Evolutionary conservation across 1,284 basidiomycete genomes (phyloP), one percentile per base, ranked within the genome.

Genomic region (Fistulina hepatica): DNA sequence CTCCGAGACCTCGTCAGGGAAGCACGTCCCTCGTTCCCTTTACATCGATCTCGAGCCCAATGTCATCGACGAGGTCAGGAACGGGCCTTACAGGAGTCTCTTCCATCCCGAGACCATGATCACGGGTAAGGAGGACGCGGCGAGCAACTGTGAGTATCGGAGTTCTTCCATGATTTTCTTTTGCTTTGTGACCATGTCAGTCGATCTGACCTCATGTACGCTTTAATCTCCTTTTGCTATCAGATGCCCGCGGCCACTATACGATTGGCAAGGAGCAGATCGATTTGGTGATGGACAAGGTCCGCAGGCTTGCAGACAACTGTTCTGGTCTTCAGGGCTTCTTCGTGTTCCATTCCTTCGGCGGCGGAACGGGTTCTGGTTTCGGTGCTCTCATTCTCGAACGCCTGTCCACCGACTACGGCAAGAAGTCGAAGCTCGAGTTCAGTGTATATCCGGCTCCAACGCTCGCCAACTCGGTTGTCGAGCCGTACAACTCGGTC

Each of bases 281-380:
- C 44, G 82, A 86, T 55, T 60, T 72, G 34, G 93, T 95, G 38
- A 89, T 97, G 76, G 95, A 98, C 70, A 92, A 91, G 59, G 75
- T 97, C 54, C 86, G 95, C 60, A 84, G 89, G 54, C 76, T 99
- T 47, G 83, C 94, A 44, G 95, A 98, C 67, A 95, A 97, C 70
- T 97, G 94, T 69, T 79, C 78, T 46, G 95, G 95, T 57, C 81
- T 98, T 31, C 95, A 98, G 67, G 95, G 95, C 54, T 98, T 98
- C 79, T 98, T 99, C 58, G 91, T 97, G 55, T 98, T 98, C 84
- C 95, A 98, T 73, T 98, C 95, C 36, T 97, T 97, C 60, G 95
- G 95, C 61, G 95, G 95, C 65, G 95, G 95, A 66, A 98, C 94
- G 54, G 95, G 95, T 53, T 98, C 95, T 44, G 95, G 95, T 62